Percentiles rank a stretch among this genome's conserved stretches.
Evolutionary conservation across 1,284 basidiomycete species (phyloP).

Genomic region (Inonotus hispidus): DNA sequence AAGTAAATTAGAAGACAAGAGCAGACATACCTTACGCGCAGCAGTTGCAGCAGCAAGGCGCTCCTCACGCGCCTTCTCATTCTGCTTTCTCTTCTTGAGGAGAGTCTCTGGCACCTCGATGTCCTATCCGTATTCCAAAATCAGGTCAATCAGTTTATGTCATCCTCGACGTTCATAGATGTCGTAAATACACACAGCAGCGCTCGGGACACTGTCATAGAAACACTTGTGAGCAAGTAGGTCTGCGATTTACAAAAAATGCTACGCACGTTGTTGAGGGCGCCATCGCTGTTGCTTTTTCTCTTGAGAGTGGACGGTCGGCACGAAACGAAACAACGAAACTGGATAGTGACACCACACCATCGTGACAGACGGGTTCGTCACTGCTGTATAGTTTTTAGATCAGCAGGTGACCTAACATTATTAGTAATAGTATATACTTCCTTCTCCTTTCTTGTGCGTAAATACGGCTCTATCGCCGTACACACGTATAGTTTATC

Average conservation of each 20-base stretch:
- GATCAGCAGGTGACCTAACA: background rate
- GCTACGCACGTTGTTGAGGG: conserved; percentile 61
- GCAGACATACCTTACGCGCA: conserved; percentile 82
- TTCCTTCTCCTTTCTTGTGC: no score
- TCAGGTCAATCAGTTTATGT: conserved; percentile 10
- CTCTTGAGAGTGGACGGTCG: background rate
- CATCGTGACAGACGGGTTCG: background rate
- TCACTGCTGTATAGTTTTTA: background rate
- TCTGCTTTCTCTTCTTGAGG: conserved; percentile 99
- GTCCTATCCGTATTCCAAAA: conserved; percentile 40
- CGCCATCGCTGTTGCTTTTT: conserved; percentile 42
- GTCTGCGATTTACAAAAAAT: conserved; percentile 7
- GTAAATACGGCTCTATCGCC: no score
- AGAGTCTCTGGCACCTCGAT: conserved; percentile 97
- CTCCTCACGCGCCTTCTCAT: conserved; percentile 96
- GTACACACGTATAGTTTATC: no score
- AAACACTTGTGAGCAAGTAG: conserved; percentile 15
- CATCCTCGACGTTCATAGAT: background rate
- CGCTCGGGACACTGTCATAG: conserved; percentile 53
- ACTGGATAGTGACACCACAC: background rate
- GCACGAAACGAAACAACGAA: no score
- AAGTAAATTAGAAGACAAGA: conserved; percentile 9
- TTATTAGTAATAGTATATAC: background rate
- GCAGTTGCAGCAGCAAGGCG: conserved; percentile 82
- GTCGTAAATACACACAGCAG: conserved; percentile 49